These are phyloP conservation scores for Ocimum tenuiflorum DNA, from an alignment of 257 asterid species.

Conservation along the genomic window DNA sequence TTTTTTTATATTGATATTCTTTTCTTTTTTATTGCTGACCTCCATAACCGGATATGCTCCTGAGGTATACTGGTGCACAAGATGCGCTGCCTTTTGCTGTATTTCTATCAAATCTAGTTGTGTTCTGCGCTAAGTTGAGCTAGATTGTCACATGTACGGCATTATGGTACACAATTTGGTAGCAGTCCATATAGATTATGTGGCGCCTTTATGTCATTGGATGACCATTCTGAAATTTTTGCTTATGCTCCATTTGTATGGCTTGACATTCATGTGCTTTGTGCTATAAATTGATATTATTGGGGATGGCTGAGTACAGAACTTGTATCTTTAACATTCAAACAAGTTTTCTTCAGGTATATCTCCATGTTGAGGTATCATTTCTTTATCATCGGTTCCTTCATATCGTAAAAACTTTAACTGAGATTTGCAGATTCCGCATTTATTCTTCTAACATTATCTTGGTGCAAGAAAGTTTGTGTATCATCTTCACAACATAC, in stretches of 20 bases:
- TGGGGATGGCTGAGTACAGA: not conserved
- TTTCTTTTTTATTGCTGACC: not conserved
- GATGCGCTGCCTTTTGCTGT: not conserved
- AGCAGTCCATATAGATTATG: not conserved
- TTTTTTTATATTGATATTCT: not conserved
- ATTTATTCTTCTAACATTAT: not conserved
- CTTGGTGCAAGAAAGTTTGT: slow-evolving; percentile 5
- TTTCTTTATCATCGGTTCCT: no score
- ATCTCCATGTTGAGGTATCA: no score
- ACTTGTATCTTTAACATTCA: not conserved
- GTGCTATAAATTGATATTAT: not conserved
- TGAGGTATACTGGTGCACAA: not conserved
- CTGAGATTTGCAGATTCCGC: not conserved
- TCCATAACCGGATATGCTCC: not conserved
- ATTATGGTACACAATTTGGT: not conserved
- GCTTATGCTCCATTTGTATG: not conserved
- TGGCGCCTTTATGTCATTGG: not conserved
- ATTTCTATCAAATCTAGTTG: not conserved
- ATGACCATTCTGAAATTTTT: not conserved
- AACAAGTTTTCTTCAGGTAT: no score
- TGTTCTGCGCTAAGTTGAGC: not conserved
- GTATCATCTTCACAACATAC: not conserved
- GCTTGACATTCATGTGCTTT: not conserved
- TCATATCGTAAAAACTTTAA: no score
- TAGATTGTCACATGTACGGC: not conserved